Percentiles rank a stretch among this genome's conserved stretches.
Conservation (phyloP, 768 basidiomycete species). For the Trametopsis cervina region DNA sequence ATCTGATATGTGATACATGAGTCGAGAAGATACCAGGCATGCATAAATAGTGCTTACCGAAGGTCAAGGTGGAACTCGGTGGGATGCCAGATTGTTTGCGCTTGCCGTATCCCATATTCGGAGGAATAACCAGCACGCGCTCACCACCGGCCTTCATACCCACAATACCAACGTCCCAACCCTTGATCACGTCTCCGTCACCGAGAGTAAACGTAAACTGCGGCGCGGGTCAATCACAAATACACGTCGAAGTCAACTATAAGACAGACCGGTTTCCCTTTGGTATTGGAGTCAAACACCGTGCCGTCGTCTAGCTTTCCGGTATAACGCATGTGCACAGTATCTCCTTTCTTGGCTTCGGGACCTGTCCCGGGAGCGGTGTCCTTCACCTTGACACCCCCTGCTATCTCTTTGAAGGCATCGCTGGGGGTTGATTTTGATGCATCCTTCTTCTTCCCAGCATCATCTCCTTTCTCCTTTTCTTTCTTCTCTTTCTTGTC, state of each 20-base stretch:
- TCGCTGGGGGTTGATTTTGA: too few species aligned
- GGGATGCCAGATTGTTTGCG: constrained; percentile 61
- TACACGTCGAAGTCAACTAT: neutral
- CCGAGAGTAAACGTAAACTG: constrained; percentile 41
- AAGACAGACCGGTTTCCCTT: constrained; percentile 73
- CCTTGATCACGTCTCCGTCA: constrained; percentile 87
- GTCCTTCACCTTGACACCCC: constrained; percentile 75
- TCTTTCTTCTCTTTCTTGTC: constrained; percentile 13
- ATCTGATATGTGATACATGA: constrained; percentile 6
- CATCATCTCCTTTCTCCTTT: constrained; percentile 11
- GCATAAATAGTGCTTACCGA: constrained; percentile 47
- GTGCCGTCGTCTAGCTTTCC: constrained; percentile 78
- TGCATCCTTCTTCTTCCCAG: constrained; percentile 9
- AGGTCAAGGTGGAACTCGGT: constrained; percentile 70
- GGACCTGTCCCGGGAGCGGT: constrained; percentile 73
- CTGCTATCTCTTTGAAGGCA: constrained; percentile 37
- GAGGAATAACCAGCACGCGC: constrained; percentile 69
- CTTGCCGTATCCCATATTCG: constrained; percentile 66
- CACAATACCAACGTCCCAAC: constrained; percentile 87
- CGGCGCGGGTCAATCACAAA: constrained; percentile 1
- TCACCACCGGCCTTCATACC: constrained; percentile 93
- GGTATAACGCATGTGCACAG: constrained; percentile 83
- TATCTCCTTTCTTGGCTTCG: constrained; percentile 79
- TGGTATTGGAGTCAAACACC: constrained; percentile 72
- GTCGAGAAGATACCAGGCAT: neutral